Evolutionary conservation across 78 protist species (phyloP).

Genomic region (Dictyostelium brefeldianum): DNA sequence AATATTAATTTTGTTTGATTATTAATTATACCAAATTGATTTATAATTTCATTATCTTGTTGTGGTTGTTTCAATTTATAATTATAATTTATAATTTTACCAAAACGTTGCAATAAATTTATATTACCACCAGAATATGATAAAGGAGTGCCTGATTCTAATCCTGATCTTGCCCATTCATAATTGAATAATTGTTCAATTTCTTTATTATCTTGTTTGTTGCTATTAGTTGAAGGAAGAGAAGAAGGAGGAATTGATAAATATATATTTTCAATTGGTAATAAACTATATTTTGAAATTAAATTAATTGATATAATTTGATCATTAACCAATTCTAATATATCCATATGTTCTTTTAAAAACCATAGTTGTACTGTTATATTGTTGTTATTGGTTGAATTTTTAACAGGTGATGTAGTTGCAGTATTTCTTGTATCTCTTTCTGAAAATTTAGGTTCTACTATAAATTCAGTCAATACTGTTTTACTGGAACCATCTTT

Average conservation of each 20-base stretch:
- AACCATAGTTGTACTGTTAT: slow-evolving; percentile 24
- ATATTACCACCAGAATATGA: neutral
- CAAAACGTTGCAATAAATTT: slow-evolving; percentile 14
- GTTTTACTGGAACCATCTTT: neutral
- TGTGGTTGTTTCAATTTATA: slow-evolving; percentile 10
- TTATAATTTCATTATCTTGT: neutral
- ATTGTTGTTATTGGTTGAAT: neutral
- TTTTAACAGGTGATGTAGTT: neutral
- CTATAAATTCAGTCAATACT: neutral
- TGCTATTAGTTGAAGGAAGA: neutral
- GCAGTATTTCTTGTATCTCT: neutral
- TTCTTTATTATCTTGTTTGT: neutral
- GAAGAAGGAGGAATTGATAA: neutral
- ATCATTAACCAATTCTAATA: slow-evolving; percentile 9
- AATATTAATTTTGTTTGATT: slow-evolving; percentile 37
- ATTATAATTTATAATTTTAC: slow-evolving; percentile 25
- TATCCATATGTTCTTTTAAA: slow-evolving; percentile 22
- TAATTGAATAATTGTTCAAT: neutral
- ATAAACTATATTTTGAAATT: neutral
- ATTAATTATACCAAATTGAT: slow-evolving; percentile 10
- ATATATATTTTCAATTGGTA: neutral
- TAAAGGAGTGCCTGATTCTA: slow-evolving; percentile 6
- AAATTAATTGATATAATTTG: neutral
- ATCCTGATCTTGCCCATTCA: slow-evolving; percentile 16
- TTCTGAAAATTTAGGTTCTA: slow-evolving; percentile 17